Conservation (phyloP, 805 yeast species). For the Kuraishia ogatae region DNA sequence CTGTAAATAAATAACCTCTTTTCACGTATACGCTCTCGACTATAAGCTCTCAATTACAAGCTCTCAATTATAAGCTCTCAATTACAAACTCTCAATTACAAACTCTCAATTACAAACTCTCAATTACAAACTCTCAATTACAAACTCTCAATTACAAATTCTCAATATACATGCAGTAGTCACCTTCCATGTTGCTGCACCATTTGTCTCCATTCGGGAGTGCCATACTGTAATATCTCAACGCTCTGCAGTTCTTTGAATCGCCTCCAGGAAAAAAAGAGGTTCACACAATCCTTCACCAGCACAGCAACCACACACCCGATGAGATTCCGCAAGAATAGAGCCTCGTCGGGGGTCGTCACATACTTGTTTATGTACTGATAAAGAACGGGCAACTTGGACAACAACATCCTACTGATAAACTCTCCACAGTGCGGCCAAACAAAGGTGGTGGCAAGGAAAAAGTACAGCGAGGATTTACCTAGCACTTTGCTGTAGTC, state of each 20-base stretch:
- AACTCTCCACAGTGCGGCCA: slow-evolving; percentile 26
- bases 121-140: too few species aligned
- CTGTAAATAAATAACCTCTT: too few species aligned
- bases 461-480: slow-evolving; percentile 8
- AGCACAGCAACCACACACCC: slow-evolving; percentile 23
- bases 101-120: too few species aligned
- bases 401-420: slow-evolving; percentile 13
- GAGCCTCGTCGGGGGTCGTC: slow-evolving; percentile 28
- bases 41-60: too few species aligned
- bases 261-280: slow-evolving; percentile 23
- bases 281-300: slow-evolving; percentile 21
- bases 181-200: background rate
- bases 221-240: background rate
- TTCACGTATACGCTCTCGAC: too few species aligned
- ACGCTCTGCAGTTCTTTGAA: slow-evolving; percentile 17
- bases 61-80: too few species aligned
- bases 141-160: too few species aligned
- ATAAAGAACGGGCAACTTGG: slow-evolving; percentile 14
- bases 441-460: slow-evolving; percentile 16
- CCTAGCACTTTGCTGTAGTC: slow-evolving; percentile 21
- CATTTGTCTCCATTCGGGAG: background rate
- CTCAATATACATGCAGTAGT: too few species aligned
- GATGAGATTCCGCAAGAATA: slow-evolving; percentile 23
- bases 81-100: too few species aligned
- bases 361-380: slow-evolving; percentile 11